phyloP scores from a whole-genome alignment of 2,329 filamentous ascomycete species.

The Fusarium algeriense region DNA sequence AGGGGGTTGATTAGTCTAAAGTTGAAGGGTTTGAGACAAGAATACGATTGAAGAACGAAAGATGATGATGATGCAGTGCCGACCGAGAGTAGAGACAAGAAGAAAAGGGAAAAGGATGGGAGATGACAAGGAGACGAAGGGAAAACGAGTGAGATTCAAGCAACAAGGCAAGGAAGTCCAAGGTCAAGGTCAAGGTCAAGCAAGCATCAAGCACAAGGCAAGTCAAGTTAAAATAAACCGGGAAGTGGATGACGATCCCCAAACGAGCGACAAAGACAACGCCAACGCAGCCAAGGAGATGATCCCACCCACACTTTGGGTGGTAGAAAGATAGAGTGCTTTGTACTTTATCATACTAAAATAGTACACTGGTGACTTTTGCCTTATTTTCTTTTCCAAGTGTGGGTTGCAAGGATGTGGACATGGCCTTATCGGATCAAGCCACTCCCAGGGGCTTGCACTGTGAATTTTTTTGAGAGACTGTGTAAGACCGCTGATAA shows the following conservation, averaged over 20 bases:
- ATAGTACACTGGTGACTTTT: constrained; percentile 24
- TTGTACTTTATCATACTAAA: constrained; percentile 28
- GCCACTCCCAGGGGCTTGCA: constrained; percentile 39
- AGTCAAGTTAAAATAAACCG: constrained; percentile 30
- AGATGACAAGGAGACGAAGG: constrained; percentile 18
- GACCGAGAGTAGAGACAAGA: constrained; percentile 5
- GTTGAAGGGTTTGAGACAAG: constrained; percentile 21
- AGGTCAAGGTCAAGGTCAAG: constrained; percentile 12
- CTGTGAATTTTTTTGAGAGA: constrained; percentile 9
- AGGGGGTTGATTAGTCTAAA: constrained; percentile 27
- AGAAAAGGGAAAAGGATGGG: constrained; percentile 10
- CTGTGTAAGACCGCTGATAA: constrained; percentile 15
- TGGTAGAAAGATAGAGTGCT: constrained; percentile 5
- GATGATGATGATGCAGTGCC: constrained; percentile 22
- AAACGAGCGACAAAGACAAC: constrained; percentile 31
- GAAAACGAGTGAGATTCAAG: constrained; percentile 34
- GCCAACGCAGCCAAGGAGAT: constrained; percentile 29
- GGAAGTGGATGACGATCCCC: constrained; percentile 47
- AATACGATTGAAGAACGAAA: constrained; percentile 17
- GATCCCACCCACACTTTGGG: constrained; percentile 34
- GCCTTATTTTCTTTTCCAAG: constrained; percentile 8
- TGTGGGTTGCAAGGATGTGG: constrained; percentile 19
- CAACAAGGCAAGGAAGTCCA: constrained; percentile 21
- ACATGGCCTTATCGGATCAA: constrained; percentile 47
- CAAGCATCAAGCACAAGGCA: constrained; percentile 7